Conservation (phyloP, 2,329 filamentous ascomycete species). For the Sarocladium strictum region DNA sequence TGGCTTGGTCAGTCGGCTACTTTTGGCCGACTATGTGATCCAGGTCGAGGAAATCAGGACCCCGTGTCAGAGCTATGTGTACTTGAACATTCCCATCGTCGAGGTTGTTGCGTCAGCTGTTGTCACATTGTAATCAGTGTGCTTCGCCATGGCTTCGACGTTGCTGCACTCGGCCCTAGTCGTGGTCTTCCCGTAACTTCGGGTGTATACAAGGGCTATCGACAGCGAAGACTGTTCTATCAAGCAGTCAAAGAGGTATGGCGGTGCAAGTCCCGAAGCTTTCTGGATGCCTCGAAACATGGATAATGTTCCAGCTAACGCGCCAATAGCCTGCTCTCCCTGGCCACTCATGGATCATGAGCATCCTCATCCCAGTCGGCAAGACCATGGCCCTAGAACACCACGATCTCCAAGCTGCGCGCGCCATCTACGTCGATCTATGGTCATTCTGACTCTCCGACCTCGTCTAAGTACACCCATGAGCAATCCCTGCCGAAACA, state of each 20-base stretch:
- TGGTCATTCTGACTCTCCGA: constrained; percentile 20
- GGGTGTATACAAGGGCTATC: not conserved
- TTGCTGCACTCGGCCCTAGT: not conserved
- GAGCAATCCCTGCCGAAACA: constrained; percentile 17
- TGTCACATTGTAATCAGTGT: no score
- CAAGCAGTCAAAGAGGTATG: not conserved
- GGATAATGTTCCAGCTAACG: no score
- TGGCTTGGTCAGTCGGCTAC: no score
- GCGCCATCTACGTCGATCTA: constrained; percentile 21
- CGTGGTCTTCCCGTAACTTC: not conserved
- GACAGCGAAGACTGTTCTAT: not conserved
- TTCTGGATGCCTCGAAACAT: no score
- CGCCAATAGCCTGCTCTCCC: not conserved
- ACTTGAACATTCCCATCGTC: no score
- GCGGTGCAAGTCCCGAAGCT: not conserved
- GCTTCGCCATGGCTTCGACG: not conserved
- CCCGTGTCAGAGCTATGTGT: no score
- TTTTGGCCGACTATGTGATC: no score
- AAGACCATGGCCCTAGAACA: constrained; percentile 5
- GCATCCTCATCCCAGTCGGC: not conserved
- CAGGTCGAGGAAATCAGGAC: no score
- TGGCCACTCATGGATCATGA: constrained; percentile 3
- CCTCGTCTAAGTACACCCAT: constrained; percentile 18
- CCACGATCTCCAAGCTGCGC: constrained; percentile 16
- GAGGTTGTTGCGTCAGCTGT: no score